These are phyloP conservation scores for Komagataea norvegica DNA, from an alignment of 1,139 yeast genomes.

Conservation along the genomic window DNA sequence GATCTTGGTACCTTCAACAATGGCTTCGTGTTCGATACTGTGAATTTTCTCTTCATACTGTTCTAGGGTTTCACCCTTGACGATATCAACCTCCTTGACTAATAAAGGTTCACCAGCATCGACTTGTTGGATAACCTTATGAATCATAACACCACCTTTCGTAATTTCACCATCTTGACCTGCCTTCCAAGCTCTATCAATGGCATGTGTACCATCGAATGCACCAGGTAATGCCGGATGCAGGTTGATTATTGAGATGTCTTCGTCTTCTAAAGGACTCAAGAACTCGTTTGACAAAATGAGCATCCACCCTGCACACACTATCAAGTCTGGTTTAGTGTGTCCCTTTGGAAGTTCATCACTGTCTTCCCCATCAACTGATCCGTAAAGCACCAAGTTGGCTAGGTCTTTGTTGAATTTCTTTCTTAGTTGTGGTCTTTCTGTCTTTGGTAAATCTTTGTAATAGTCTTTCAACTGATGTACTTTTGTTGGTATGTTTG, in stretches of 20 bases:
- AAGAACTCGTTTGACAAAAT: slow-evolving; percentile 77
- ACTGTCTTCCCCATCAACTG: slow-evolving; percentile 31
- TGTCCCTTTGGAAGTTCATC: slow-evolving; percentile 28
- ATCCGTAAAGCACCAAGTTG: slow-evolving; percentile 50
- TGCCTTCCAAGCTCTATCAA: slow-evolving; percentile 92
- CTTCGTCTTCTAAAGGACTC: slow-evolving; percentile 54
- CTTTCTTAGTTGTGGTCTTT: slow-evolving; percentile 58
- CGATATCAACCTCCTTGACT: slow-evolving; percentile 69
- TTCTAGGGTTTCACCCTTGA: slow-evolving; percentile 69
- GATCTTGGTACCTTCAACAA: slow-evolving; percentile 80
- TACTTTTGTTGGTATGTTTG: slow-evolving; percentile 60
- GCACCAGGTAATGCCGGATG: slow-evolving; percentile 98
- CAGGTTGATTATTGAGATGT: slow-evolving; percentile 77
- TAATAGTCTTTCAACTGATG: slow-evolving; percentile 77
- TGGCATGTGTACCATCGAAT: slow-evolving; percentile 95
- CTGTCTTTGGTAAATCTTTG: slow-evolving; percentile 61
- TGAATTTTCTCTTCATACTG: slow-evolving; percentile 85
- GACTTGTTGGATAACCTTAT: slow-evolving; percentile 88
- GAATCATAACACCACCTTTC: slow-evolving; percentile 96
- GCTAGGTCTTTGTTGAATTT: slow-evolving; percentile 78
- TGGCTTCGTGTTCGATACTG: slow-evolving; percentile 77
- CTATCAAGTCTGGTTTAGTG: slow-evolving; percentile 71
- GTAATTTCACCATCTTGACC: slow-evolving; percentile 76
- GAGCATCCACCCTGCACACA: slow-evolving; percentile 98
- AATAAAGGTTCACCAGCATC: slow-evolving; percentile 89